These are phyloP conservation scores for Tylopilus subfusipes DNA, from an alignment of 768 basidiomycete genomes.

Conservation along the genomic window DNA sequence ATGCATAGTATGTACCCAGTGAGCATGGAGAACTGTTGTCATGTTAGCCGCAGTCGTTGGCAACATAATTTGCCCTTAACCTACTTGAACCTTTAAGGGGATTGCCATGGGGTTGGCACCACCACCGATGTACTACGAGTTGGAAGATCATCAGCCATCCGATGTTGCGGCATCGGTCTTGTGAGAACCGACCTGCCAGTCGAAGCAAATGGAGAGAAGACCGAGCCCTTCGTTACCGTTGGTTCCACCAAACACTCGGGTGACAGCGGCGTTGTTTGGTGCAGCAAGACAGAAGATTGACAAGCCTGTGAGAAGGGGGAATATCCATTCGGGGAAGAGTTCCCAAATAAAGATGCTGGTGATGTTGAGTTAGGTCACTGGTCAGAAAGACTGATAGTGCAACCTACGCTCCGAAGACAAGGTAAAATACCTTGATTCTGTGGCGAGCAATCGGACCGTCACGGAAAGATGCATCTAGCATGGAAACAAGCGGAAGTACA, in stretches of 20 bases:
- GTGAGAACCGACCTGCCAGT: slow-evolving; percentile 51
- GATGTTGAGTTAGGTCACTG: neutral
- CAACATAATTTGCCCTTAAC: neutral
- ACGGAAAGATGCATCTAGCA: slow-evolving; percentile 38
- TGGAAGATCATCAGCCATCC: neutral
- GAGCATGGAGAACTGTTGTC: slow-evolving; percentile 40
- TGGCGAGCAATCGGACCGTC: slow-evolving; percentile 38
- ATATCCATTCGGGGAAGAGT: slow-evolving; percentile 34
- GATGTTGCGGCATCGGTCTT: neutral
- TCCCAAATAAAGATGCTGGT: slow-evolving; percentile 34
- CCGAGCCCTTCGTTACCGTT: slow-evolving; percentile 63
- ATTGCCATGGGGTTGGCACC: slow-evolving; percentile 47
- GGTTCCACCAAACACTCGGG: slow-evolving; percentile 57
- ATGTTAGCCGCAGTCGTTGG: neutral
- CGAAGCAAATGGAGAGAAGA: slow-evolving; percentile 54
- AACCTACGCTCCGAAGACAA: slow-evolving; percentile 29
- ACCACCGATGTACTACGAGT: slow-evolving; percentile 19
- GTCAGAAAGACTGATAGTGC: slow-evolving; percentile 12
- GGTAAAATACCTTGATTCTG: slow-evolving; percentile 36
- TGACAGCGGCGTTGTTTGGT: slow-evolving; percentile 46
- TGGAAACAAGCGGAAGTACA: slow-evolving; percentile 21
- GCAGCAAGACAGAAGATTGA: slow-evolving; percentile 59
- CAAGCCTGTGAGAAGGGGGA: slow-evolving; percentile 60
- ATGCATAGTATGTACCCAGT: slow-evolving; percentile 51
- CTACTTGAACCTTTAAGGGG: slow-evolving; percentile 48